These are phyloP conservation scores for Gleditsia sinensis DNA, from an alignment of 306 rosid species.

Conservation along the genomic window DNA sequence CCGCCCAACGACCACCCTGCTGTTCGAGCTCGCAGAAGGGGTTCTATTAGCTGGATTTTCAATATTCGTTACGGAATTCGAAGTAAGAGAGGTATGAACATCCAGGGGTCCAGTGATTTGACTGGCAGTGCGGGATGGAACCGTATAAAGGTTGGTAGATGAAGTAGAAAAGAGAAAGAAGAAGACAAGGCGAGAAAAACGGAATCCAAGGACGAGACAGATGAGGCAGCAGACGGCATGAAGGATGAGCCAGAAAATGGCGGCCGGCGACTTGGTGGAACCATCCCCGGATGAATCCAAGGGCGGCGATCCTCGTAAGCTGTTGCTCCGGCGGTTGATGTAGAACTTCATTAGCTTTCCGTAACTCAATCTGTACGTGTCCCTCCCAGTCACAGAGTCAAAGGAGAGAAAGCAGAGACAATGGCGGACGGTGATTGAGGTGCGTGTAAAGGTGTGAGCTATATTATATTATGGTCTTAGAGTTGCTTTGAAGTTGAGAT, in stretches of 20 bases:
- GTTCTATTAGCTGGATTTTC: constrained; percentile 41
- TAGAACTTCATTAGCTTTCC: constrained; percentile 64
- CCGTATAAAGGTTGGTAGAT: constrained; percentile 41
- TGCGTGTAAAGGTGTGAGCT: neutral
- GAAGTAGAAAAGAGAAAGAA: constrained; percentile 66
- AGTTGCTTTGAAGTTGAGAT: constrained; percentile 10
- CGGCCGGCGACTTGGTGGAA: constrained; percentile 59
- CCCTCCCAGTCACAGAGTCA: neutral
- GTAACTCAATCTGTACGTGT: neutral
- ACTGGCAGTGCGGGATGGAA: constrained; percentile 50
- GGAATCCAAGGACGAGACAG: constrained; percentile 75
- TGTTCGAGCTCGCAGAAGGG: constrained; percentile 29
- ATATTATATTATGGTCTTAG: neutral
- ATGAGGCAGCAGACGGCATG: constrained; percentile 70
- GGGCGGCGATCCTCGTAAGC: constrained; percentile 55
- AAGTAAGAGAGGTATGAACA: constrained; percentile 18
- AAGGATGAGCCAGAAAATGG: constrained; percentile 63
- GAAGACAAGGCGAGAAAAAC: constrained; percentile 78
- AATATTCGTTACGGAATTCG: constrained; percentile 33
- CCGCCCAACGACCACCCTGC: constrained; percentile 93
- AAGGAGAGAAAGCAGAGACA: constrained; percentile 10
- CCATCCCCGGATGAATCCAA: constrained; percentile 60
- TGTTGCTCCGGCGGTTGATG: constrained; percentile 62
- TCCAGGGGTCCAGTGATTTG: constrained; percentile 41
- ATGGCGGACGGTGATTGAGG: neutral